Evolutionary conservation across 176 grass and related monocot genomes (phyloP), one percentile per base, ranked within the genome.

Genomic region (Rhynchospora tenuis): DNA sequence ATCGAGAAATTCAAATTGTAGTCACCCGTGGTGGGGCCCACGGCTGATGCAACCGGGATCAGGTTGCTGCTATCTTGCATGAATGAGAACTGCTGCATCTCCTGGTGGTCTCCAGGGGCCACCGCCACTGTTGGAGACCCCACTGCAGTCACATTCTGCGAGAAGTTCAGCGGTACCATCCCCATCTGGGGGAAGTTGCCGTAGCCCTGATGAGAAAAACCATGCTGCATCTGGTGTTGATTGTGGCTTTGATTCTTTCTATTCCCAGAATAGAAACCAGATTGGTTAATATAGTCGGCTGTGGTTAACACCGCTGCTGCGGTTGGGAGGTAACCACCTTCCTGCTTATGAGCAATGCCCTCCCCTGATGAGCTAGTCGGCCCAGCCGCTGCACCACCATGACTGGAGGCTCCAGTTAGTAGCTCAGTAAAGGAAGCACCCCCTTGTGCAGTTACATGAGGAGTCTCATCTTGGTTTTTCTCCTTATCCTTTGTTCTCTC

Each of bases 1-100:
- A 94, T 94, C 38, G 91, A 94, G 86, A 94, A 94, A 84, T 90
- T 83, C 84, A 94, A 90, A 85, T 72, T 97, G 82, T 93, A 93
- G 80, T 93, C 89, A 31, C 84, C 91, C 31, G 73, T 73, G 48
- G 90, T 81, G 14, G 88, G 27, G 65, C 83, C 22, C 19, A 85
- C 45, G 0, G 85, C 22, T 31, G 84, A 78, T 57, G 86, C 79
- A 29, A 85, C 76, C 20, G 90, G 85, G 80, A 83, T 80, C 23
- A 91, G 87, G 73, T 89, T 91, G 89, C 83, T 17, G 19, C 57
- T 63, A 27, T 86, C 87, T 57, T 92, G 93, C 3, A 83, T 64
- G 72, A 92, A 90, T 13, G 89, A 84, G 74, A 91, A 93, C 70
- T 90, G 89, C 64, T 80, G 64, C 87, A 93, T 91, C 89, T 93